phyloP scores from a whole-genome alignment of 208 protist genomes.

The Angomonas deanei region DNA sequence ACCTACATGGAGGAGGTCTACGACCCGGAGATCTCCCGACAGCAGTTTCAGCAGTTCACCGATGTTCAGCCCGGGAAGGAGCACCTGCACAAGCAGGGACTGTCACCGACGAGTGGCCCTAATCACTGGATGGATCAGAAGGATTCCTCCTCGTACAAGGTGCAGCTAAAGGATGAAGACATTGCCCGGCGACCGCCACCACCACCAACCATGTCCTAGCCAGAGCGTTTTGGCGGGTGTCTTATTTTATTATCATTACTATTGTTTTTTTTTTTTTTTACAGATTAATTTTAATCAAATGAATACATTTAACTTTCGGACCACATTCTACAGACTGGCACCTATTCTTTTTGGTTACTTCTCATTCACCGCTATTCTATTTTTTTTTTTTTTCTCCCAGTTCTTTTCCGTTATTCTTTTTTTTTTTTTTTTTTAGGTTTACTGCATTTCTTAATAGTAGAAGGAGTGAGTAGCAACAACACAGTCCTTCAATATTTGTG shows the following conservation, averaged over 20 bases:
- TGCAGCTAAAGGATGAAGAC: slow-evolving; percentile 78
- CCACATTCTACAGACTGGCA: neutral
- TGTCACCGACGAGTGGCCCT: slow-evolving; percentile 56
- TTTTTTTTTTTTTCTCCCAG: slow-evolving; percentile 1
- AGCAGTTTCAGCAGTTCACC: slow-evolving; percentile 83
- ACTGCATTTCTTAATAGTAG: slow-evolving; percentile 2
- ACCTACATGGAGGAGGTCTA: slow-evolving; percentile 91
- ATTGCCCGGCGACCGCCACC: slow-evolving; percentile 72
- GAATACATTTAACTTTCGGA: neutral
- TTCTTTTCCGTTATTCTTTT: neutral
- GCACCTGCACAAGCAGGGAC: slow-evolving; percentile 56
- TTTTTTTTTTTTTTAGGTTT: neutral
- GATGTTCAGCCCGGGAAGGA: slow-evolving; percentile 77
- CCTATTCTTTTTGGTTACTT: neutral
- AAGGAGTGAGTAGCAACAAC: neutral
- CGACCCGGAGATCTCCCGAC: slow-evolving; percentile 75
- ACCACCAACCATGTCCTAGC: slow-evolving; percentile 44
- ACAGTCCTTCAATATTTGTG: too few relatives aligned
- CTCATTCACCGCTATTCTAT: neutral
- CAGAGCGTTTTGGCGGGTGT: too few relatives aligned
- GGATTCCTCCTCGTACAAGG: slow-evolving; percentile 46
- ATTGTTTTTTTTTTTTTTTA: slow-evolving; percentile 6
- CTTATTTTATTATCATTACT: too few relatives aligned
- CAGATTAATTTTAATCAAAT: neutral
- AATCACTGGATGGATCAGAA: slow-evolving; percentile 71